A percentile compares a stretch with the other conserved stretches of the same genome.
phyloP scores from a whole-genome alignment of 2,329 filamentous ascomycete species.

The Apiospora sp. region DNA sequence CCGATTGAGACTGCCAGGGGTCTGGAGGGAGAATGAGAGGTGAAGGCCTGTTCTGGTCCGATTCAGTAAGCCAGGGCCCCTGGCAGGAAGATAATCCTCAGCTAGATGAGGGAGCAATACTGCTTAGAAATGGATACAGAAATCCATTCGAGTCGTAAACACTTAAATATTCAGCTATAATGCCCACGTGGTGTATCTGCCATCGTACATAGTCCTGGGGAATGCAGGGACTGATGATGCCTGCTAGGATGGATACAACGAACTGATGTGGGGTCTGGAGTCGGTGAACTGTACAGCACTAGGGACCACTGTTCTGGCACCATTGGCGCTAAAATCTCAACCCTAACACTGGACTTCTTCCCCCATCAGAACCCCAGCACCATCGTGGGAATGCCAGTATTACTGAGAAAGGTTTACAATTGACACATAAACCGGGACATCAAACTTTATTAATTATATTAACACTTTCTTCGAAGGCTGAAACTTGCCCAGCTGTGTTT shows the following conservation, averaged over 20 bases:
- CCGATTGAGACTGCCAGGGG: too few relatives aligned
- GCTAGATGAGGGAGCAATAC: too few relatives aligned
- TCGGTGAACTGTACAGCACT: background rate
- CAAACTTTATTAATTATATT: background rate
- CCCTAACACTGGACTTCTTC: background rate
- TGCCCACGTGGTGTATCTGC: background rate
- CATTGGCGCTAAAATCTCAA: constrained; percentile 10
- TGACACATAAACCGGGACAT: too few relatives aligned
- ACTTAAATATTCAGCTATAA: background rate
- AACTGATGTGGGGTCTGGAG: background rate
- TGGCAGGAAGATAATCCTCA: too few relatives aligned
- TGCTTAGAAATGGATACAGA: too few relatives aligned
- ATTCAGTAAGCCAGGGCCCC: too few relatives aligned
- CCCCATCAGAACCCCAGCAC: background rate
- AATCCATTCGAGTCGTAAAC: too few relatives aligned
- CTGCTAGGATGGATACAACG: background rate
- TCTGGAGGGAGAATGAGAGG: too few relatives aligned
- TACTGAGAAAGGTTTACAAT: background rate
- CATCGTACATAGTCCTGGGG: background rate
- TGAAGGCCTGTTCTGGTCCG: too few relatives aligned
- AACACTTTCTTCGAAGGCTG: background rate
- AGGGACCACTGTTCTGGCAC: background rate
- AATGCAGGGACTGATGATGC: background rate
- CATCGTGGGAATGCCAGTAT: background rate
- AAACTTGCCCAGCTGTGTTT: background rate